Conservation (phyloP, 495 filamentous ascomycete genomes). For the Rhypophila decipiens region DNA sequence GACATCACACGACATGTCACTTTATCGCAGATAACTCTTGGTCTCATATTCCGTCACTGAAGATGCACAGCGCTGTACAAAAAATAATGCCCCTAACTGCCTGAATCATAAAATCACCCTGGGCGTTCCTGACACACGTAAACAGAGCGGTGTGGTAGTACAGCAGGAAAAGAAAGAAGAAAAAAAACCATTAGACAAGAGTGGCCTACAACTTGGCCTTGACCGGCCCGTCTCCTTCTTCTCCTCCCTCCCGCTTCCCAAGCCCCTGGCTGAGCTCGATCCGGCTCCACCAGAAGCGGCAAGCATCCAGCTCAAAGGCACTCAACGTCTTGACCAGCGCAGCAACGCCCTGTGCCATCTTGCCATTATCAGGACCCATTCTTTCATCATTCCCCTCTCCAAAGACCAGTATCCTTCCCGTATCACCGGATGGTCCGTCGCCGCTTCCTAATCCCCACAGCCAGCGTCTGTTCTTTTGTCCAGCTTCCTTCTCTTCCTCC, state of each 20-base stretch:
- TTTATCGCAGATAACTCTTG: no score
- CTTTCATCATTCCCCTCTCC: conserved; percentile 58
- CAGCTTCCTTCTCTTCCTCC: background rate
- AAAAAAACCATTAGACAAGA: no score
- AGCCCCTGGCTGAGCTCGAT: conserved; percentile 37
- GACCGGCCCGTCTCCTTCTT: background rate
- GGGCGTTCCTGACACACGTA: no score
- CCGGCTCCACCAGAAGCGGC: conserved; percentile 51
- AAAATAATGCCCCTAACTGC: no score
- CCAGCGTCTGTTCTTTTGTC: background rate
- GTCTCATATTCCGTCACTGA: no score
- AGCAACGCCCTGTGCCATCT: conserved; percentile 30
- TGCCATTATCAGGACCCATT: conserved; percentile 29
- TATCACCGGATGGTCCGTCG: conserved; percentile 15
- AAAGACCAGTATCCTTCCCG: conserved; percentile 44
- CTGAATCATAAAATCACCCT: no score
- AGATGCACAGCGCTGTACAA: no score
- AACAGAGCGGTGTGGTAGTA: no score
- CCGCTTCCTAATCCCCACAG: background rate
- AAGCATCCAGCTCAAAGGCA: conserved; percentile 42
- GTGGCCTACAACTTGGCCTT: conserved; percentile 9
- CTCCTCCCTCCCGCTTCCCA: conserved; percentile 13
- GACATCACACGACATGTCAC: no score
- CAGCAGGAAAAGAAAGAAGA: background rate
- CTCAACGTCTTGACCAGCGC: conserved; percentile 36